phyloP scores from a whole-genome alignment of 352 stramenopile genomes.

The Pythium insidiosum region DNA sequence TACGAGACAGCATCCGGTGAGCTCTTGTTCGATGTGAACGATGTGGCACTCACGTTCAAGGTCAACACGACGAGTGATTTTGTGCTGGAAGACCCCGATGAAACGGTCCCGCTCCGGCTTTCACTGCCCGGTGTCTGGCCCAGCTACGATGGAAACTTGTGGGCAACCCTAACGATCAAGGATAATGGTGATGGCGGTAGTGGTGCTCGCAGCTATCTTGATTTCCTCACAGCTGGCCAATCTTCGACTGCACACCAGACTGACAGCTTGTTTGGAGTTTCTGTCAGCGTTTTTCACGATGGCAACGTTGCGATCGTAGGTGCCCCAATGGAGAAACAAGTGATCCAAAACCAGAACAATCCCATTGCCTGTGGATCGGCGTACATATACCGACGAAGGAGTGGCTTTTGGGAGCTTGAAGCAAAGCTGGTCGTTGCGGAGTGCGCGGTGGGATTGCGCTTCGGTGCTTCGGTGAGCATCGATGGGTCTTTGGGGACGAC shows the following conservation, averaged over 20 bases:
- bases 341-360: neutral
- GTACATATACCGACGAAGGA: slow-evolving; percentile 55
- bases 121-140: slow-evolving; percentile 91
- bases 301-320: slow-evolving; percentile 65
- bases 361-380: slow-evolving; percentile 44
- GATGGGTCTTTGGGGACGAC: slow-evolving; percentile 53
- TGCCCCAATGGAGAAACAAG: slow-evolving; percentile 37
- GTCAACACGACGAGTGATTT: slow-evolving; percentile 87
- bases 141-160: slow-evolving; percentile 79
- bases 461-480: slow-evolving; percentile 60
- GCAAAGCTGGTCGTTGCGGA: slow-evolving; percentile 34
- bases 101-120: slow-evolving; percentile 86
- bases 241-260: slow-evolving; percentile 16
- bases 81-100: slow-evolving; percentile 88
- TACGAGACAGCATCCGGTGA: slow-evolving; percentile 67
- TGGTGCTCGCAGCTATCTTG: slow-evolving; percentile 54
- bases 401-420: slow-evolving; percentile 65
- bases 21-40: slow-evolving; percentile 53
- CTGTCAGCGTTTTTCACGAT: slow-evolving; percentile 56
- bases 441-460: slow-evolving; percentile 39
- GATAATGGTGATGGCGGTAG: slow-evolving; percentile 90
- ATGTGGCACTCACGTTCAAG: slow-evolving; percentile 44
- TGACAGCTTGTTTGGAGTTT: slow-evolving; percentile 32
- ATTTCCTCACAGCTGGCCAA: slow-evolving; percentile 35
- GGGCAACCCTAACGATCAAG: slow-evolving; percentile 79